These are phyloP conservation scores for Venturia asperata DNA, from an alignment of 2,329 filamentous ascomycete genomes.

Conservation along the genomic window DNA sequence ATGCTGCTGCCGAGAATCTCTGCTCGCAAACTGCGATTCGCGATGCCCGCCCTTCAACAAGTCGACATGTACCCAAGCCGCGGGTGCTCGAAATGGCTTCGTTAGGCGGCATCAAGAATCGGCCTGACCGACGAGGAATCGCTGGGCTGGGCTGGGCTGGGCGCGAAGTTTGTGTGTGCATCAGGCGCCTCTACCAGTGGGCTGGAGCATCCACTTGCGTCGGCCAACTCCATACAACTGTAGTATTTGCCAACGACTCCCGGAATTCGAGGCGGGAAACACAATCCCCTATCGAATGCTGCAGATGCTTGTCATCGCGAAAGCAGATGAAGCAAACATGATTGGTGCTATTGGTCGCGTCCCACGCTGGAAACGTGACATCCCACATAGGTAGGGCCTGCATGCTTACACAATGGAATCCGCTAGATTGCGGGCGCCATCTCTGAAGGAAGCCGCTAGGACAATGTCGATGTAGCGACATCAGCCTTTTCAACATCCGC, in stretches of 20 bases:
- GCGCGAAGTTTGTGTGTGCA: not conserved
- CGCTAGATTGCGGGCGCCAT: not conserved
- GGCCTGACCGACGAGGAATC: not conserved
- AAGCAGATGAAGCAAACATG: slow-evolving; percentile 6
- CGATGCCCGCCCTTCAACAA: no score
- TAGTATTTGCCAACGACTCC: no score
- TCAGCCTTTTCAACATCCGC: not conserved
- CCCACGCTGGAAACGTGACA: not conserved
- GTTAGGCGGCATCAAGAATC: not conserved
- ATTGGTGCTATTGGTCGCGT: not conserved
- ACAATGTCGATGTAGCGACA: slow-evolving; percentile 3
- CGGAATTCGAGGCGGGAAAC: no score
- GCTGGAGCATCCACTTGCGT: no score
- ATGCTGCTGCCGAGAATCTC: no score
- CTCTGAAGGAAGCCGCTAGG: not conserved
- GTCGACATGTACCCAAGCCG: no score
- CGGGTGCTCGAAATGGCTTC: not conserved
- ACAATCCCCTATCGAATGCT: no score
- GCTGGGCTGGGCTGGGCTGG: no score
- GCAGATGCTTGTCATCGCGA: not conserved
- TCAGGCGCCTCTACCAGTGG: not conserved
- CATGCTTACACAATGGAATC: slow-evolving; percentile 6
- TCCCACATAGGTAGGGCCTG: not conserved
- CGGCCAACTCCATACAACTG: no score
- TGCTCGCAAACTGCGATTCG: no score